These are phyloP conservation scores for Metarhizium humberi DNA, from an alignment of 2,329 filamentous ascomycete genomes.

Conservation along the genomic window DNA sequence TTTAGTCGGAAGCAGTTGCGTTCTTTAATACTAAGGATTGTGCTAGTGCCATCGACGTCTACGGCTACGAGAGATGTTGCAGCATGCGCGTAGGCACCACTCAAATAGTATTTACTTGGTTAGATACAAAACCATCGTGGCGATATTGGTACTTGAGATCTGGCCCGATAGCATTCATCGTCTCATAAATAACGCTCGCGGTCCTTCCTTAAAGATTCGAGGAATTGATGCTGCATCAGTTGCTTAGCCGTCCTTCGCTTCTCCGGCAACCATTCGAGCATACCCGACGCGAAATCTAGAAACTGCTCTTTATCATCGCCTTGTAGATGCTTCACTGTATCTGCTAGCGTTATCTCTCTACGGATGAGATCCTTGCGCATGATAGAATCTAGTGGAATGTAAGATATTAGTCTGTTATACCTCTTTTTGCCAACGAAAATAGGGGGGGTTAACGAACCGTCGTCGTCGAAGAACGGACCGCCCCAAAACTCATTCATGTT, in stretches of 20 bases:
- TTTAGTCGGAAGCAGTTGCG: too few species aligned
- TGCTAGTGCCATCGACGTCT: too few species aligned
- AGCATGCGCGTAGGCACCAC: too few species aligned
- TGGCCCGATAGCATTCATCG: too few species aligned
- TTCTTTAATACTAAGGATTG: too few species aligned
- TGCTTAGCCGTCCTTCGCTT: slow-evolving; percentile 15
- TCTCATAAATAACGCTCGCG: too few species aligned
- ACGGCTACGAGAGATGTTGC: too few species aligned
- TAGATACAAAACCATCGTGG: too few species aligned
- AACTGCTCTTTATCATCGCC: slow-evolving; percentile 14
- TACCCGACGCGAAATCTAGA: slow-evolving; percentile 12
- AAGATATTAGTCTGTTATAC: not conserved
- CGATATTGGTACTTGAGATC: too few species aligned
- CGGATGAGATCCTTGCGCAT: slow-evolving; percentile 8
- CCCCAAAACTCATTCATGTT: slow-evolving; percentile 15
- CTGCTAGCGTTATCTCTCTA: slow-evolving; percentile 3
- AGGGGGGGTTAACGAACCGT: not conserved
- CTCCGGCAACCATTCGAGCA: slow-evolving; percentile 18
- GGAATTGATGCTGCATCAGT: slow-evolving; percentile 13
- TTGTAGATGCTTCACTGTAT: slow-evolving; percentile 11
- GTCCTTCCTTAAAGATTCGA: slow-evolving; percentile 4
- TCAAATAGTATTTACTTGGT: too few species aligned
- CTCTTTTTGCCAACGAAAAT: not conserved
- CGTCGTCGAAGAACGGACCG: slow-evolving; percentile 11
- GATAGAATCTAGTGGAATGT: slow-evolving; percentile 1